Base-by-base conservation (phyloP, 257 asterid species). In the Ehretia macrophylla region DNA sequence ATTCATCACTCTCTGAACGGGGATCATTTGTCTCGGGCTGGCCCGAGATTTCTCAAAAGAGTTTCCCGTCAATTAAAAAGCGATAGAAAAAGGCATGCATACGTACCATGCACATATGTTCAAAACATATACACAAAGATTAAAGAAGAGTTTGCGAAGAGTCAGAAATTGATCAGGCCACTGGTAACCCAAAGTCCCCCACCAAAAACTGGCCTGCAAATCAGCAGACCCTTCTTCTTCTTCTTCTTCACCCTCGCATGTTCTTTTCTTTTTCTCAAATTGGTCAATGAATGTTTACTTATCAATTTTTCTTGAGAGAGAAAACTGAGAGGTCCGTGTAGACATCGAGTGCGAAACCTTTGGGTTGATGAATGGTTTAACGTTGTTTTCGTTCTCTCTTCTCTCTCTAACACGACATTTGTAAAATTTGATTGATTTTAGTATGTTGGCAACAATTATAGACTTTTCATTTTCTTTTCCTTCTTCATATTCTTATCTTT, bases 111-210 rank as follows among this genome's bases (percentile, higher is more conserved):
- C 35, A 3, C 35, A 6, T 27, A 6, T 27, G 35, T 6, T 27
- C 35, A 27, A 27, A 27, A 27, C 6, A 27, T 27, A 27, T 27
- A 27, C 35, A 27, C 58, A 40, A 48, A 38, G 64, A 18, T 54
- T 59, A 8, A 22, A 21, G 54, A 38, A 64, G 49, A 32, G 13
- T 57, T n/a, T 69, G 50, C 51, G 66, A 51, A 65, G 79, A 55
- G 58, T 63, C 81, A 75, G 66, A 77, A 45, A 23, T 56, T 50
- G 17, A 32, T 64, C 46, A 48, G 40, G 32, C 46, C 62, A 53
- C 46, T 17, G 22, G 51, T 72, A 55, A 18, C 44, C 56, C 78
- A 52, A 45, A 6, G 44, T 6, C 44, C 44, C 19, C 32, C 16
- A n/a, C 17, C 18, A 51, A 16, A 56, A 42, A 10, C 47, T 42